Conservation (phyloP, 2,329 filamentous ascomycete genomes). For the Sarocladium brachiariae region DNA sequence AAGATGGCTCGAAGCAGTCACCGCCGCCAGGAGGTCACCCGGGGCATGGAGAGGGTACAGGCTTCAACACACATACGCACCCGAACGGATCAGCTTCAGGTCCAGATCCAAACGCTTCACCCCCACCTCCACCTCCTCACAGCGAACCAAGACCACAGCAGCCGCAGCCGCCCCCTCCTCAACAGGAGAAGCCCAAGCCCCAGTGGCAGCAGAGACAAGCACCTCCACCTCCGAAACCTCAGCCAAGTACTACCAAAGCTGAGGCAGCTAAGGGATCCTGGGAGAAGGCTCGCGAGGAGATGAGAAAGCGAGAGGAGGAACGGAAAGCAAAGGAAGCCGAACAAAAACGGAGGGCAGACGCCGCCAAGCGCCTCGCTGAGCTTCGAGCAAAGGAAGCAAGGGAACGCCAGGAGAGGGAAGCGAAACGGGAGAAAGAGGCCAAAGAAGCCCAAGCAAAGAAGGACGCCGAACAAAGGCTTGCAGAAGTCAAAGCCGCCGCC, state of each 20-base stretch:
- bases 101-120: slow-evolving; percentile 15
- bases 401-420: slow-evolving; percentile 35
- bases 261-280: slow-evolving; percentile 45
- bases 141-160: slow-evolving; percentile 17
- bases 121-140: slow-evolving; percentile 16
- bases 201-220: slow-evolving; percentile 6
- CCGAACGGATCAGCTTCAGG: slow-evolving; percentile 10
- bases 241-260: slow-evolving; percentile 9
- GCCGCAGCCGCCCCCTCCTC: slow-evolving; percentile 13
- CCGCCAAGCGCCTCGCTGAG: slow-evolving; percentile 44
- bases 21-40: neutral
- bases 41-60: slow-evolving; percentile 10
- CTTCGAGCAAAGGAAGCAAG: slow-evolving; percentile 49
- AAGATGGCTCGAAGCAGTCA: slow-evolving; percentile 16
- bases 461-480: slow-evolving; percentile 22
- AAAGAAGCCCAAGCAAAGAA: slow-evolving; percentile 26
- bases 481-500: slow-evolving; percentile 23
- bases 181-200: slow-evolving; percentile 15
- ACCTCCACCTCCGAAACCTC: neutral
- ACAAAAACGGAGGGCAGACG: slow-evolving; percentile 51
- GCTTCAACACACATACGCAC: neutral
- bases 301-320: slow-evolving; percentile 55
- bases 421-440: slow-evolving; percentile 37
- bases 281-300: slow-evolving; percentile 66
- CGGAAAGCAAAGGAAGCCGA: slow-evolving; percentile 55